Percentiles rank a stretch among this genome's conserved stretches.
Conservation (phyloP, 306 rosid genomes). For the Luffa aegyptiaca region DNA sequence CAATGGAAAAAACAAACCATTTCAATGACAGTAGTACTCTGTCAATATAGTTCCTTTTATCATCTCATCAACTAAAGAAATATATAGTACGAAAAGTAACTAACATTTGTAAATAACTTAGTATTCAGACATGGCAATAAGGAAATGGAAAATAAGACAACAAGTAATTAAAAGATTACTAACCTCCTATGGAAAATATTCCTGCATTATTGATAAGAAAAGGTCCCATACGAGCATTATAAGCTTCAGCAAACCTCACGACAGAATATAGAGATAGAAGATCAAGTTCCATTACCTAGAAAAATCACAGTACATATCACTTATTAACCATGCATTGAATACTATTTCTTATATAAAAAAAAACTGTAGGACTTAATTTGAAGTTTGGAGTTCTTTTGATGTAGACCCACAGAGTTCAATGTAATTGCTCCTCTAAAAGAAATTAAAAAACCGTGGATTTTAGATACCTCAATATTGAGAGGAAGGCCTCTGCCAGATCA, state of each 20-base stretch:
- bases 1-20: neutral
- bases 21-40: neutral
- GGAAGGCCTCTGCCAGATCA: constrained; percentile 75
- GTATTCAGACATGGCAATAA: constrained; percentile 2
- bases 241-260: constrained; percentile 59
- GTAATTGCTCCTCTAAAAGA: neutral
- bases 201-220: constrained; percentile 96
- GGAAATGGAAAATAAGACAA: neutral
- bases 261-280: constrained; percentile 94
- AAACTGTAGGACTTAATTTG: neutral
- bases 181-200: constrained; percentile 93
- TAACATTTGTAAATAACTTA: neutral
- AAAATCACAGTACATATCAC: constrained; percentile 18
- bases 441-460: neutral
- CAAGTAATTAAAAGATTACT: constrained; percentile 4
- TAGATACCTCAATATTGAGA: constrained; percentile 76
- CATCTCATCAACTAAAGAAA: neutral
- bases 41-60: neutral
- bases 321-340: neutral
- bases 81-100: neutral
- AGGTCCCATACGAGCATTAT: constrained; percentile 84
- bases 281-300: constrained; percentile 81
- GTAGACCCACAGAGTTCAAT: neutral
- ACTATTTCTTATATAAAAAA: neutral
- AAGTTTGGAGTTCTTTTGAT: neutral